These are phyloP conservation scores for Aspergillus caelatus DNA, from an alignment of 2,329 filamentous ascomycete genomes.

Conservation along the genomic window DNA sequence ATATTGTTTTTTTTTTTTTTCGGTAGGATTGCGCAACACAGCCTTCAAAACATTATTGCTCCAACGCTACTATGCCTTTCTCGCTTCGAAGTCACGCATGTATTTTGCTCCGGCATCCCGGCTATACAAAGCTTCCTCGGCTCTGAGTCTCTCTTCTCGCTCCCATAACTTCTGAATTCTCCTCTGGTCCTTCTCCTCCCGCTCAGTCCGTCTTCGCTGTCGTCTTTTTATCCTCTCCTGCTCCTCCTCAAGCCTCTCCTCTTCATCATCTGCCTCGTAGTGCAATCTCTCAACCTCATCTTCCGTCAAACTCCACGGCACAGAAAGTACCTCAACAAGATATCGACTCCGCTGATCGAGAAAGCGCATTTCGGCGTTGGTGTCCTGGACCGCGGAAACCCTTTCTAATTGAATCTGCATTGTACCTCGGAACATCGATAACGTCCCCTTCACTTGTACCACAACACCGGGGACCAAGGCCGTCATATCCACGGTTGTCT, in stretches of 20 bases:
- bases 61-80: slow-evolving; percentile 7
- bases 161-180: slow-evolving; percentile 39
- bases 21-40: background rate
- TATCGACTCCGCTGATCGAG: slow-evolving; percentile 56
- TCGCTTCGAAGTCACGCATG: slow-evolving; percentile 23
- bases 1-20: too few species aligned
- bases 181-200: slow-evolving; percentile 43
- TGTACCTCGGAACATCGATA: slow-evolving; percentile 53
- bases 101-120: slow-evolving; percentile 32
- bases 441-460: slow-evolving; percentile 60
- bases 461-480: slow-evolving; percentile 53
- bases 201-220: slow-evolving; percentile 27
- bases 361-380: slow-evolving; percentile 57
- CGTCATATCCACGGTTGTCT: slow-evolving; percentile 49
- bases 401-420: slow-evolving; percentile 60
- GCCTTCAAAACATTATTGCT: background rate
- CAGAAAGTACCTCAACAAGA: slow-evolving; percentile 52
- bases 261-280: slow-evolving; percentile 44
- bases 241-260: slow-evolving; percentile 41
- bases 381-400: slow-evolving; percentile 52
- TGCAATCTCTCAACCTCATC: slow-evolving; percentile 48
- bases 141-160: slow-evolving; percentile 45
- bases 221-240: slow-evolving; percentile 34
- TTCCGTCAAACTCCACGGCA: slow-evolving; percentile 56
- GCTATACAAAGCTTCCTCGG: slow-evolving; percentile 34